Conservation (phyloP, 2,329 filamentous ascomycete genomes). For the Sodiomyces alkalinus region DNA sequence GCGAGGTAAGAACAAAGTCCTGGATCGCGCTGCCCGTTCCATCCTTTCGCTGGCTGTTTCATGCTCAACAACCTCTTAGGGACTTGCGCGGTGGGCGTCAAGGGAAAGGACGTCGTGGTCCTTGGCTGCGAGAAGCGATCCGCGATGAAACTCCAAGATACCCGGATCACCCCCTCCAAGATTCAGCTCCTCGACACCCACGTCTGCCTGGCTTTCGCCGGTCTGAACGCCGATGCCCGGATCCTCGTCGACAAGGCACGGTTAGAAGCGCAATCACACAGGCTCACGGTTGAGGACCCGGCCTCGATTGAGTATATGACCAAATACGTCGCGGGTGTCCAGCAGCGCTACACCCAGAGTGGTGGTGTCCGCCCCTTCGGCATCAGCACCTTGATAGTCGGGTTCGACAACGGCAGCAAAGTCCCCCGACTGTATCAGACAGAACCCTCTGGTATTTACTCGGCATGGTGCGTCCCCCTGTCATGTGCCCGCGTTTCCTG, state of each 20-base stretch:
- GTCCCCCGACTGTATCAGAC: conserved; percentile 91
- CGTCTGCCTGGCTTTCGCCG: conserved; percentile 92
- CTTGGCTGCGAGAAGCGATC: conserved; percentile 97
- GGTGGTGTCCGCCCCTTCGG: conserved; percentile 98
- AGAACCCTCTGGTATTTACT: conserved; percentile 98
- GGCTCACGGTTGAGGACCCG: conserved; percentile 91
- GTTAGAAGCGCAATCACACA: conserved; percentile 92
- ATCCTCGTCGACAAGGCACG: conserved; percentile 98
- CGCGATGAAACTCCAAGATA: conserved; percentile 98
- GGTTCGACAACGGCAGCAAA: conserved; percentile 90
- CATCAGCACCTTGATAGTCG: conserved; percentile 84
- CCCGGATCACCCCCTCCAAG: conserved; percentile 96
- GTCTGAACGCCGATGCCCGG: conserved; percentile 91
- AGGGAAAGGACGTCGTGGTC: conserved; percentile 87
- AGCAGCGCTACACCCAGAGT: conserved; percentile 97
- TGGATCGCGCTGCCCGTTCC: no score
- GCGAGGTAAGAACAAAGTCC: conserved; percentile 61
- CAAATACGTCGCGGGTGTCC: conserved; percentile 94
- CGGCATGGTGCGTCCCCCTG: conserved; percentile 86
- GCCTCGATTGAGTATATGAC: conserved; percentile 99
- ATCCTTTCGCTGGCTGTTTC: conserved; percentile 8
- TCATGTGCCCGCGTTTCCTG: no score
- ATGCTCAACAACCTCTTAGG: conserved; percentile 32
- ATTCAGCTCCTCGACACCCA: conserved; percentile 93
- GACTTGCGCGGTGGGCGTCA: conserved; percentile 95